Percentiles rank a stretch among this genome's conserved stretches.
These are phyloP conservation scores for Verticillium nonalfalfae DNA, from an alignment of 2,329 filamentous ascomycete genomes.

Conservation along the genomic window DNA sequence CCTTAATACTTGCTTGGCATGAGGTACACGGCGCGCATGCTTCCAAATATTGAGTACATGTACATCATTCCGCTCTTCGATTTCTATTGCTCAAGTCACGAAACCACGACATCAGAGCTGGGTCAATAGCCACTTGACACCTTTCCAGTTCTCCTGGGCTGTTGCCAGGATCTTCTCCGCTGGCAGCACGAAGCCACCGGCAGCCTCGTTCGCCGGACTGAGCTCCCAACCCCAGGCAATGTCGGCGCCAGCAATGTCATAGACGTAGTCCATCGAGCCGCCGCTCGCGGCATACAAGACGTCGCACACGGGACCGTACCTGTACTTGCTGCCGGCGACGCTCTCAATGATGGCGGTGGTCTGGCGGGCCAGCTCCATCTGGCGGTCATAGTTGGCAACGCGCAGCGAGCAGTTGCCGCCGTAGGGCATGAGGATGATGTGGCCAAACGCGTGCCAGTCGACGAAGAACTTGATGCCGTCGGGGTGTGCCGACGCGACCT, in stretches of 20 bases:
- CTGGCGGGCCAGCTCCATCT: constrained; percentile 40
- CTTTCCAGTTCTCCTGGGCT: constrained; percentile 35
- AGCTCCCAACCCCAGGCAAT: constrained; percentile 34
- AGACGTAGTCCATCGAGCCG: constrained; percentile 37
- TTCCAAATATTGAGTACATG: neutral
- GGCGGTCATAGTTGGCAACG: constrained; percentile 38
- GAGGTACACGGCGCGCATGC: neutral
- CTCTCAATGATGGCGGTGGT: constrained; percentile 42
- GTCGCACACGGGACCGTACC: constrained; percentile 47
- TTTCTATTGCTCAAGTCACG: neutral
- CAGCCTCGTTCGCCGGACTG: constrained; percentile 23
- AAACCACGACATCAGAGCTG: constrained; percentile 23
- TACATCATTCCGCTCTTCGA: neutral
- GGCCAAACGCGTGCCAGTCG: constrained; percentile 51
- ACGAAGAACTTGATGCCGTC: constrained; percentile 46
- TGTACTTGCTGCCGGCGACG: constrained; percentile 30
- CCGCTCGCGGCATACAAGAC: constrained; percentile 54
- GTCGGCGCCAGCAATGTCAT: constrained; percentile 33
- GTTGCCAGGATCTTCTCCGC: constrained; percentile 34
- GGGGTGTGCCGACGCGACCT: constrained; percentile 16
- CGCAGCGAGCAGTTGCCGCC: constrained; percentile 49
- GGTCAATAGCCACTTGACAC: constrained; percentile 52
- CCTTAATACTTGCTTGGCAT: neutral
- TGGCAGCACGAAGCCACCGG: constrained; percentile 35
- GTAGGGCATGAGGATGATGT: constrained; percentile 47